phyloP scores from a whole-genome alignment of 2,329 filamentous ascomycete species.

The Monilinia vaccinii-corymbosi region DNA sequence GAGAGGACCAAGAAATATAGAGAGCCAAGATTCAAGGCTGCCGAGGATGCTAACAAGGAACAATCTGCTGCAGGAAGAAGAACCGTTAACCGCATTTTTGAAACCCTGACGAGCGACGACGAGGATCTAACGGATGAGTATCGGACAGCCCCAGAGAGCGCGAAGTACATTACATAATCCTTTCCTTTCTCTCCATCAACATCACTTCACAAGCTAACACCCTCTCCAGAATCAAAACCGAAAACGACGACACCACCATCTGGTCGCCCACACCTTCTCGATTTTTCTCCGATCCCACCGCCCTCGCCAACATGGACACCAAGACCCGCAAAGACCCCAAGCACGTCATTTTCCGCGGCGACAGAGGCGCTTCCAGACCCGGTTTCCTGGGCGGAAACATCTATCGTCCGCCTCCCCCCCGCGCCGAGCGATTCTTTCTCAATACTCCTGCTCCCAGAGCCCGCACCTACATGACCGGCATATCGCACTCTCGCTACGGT shows the following conservation, averaged over 20 bases:
- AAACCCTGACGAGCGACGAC: not conserved
- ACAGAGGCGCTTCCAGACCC: not conserved
- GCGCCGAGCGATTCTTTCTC: not conserved
- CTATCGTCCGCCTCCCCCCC: not conserved
- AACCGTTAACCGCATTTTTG: not conserved
- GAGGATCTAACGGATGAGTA: not conserved
- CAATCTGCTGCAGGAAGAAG: not conserved
- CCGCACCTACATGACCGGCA: not conserved
- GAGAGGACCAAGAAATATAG: not conserved
- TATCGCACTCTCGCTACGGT: not conserved
- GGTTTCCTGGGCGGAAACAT: not conserved
- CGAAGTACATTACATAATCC: not conserved
- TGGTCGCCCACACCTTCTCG: not conserved
- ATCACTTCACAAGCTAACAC: not conserved
- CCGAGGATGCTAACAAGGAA: not conserved
- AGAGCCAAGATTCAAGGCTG: not conserved
- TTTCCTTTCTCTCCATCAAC: not conserved
- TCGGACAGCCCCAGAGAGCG: not conserved
- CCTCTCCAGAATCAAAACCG: not conserved
- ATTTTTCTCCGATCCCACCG: not conserved
- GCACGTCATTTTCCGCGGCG: too few relatives aligned
- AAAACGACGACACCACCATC: not conserved
- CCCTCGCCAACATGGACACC: not conserved
- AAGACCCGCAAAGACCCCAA: not conserved
- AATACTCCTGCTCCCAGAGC: not conserved